Evolutionary conservation across 352 stramenopile species (phyloP).

Genomic region (Thraustotheca clavata): DNA sequence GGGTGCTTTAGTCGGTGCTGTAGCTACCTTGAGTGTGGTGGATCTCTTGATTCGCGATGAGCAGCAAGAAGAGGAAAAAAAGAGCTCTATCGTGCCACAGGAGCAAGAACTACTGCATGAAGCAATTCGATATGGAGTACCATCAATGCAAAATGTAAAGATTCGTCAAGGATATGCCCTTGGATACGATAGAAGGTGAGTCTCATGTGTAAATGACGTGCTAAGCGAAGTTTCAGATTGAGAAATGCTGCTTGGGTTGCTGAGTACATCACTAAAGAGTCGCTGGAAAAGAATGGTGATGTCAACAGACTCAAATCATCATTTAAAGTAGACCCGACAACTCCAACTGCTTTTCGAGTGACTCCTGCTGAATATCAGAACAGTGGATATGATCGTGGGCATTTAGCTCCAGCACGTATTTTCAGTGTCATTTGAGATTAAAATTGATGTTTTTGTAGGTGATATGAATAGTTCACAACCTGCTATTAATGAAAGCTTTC

Average conservation of each 20-base stretch:
- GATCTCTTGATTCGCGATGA: conserved; percentile 1
- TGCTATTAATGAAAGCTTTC: conserved; percentile 89
- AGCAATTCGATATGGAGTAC: conserved; percentile 60
- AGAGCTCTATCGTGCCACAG: neutral
- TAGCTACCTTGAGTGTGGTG: conserved; percentile 36
- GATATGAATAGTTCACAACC: conserved; percentile 80
- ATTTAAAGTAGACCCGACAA: conserved; percentile 75
- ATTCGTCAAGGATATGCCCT: conserved; percentile 74
- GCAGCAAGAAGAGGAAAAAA: conserved; percentile 22
- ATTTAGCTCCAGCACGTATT: conserved; percentile 85
- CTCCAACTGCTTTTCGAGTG: conserved; percentile 75
- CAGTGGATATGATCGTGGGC: conserved; percentile 92
- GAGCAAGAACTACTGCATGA: conserved; percentile 39
- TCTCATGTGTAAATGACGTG: neutral
- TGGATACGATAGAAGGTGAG: conserved; percentile 74
- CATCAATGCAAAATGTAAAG: conserved; percentile 58
- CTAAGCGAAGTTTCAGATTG: conserved; percentile 31
- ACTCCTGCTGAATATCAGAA: conserved; percentile 83
- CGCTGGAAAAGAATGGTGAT: conserved; percentile 53
- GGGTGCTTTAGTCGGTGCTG: conserved; percentile 42
- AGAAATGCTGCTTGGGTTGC: conserved; percentile 82
- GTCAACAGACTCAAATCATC: conserved; percentile 72
- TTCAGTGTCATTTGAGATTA: neutral
- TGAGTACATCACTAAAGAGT: conserved; percentile 69
- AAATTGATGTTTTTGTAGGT: conserved; percentile 29